Base-by-base conservation (phyloP, 176 grass and related monocot genomes). In the Hordeum vulgare region DNA sequence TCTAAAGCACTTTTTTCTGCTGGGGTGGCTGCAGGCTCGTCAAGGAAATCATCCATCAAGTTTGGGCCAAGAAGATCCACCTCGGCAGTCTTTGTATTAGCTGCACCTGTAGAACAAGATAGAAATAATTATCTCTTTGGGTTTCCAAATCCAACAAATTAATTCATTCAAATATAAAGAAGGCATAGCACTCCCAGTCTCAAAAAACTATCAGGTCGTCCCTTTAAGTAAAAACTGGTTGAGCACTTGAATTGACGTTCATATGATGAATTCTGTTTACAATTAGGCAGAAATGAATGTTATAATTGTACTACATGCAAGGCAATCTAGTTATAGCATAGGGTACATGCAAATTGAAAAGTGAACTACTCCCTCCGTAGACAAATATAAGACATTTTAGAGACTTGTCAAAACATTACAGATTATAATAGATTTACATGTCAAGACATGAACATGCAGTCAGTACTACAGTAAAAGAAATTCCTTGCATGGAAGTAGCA, bases 61-160 rank as follows among this genome's bases (percentile, higher is more conserved):
- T 92, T 97, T 85, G 90, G 88, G 64, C 86, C 92, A 93, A 97
- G 94, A 40, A 97, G 67, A 93, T 94, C 92, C 60, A 89, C 75
- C 54, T 94, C 83, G 14, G 17, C 82, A 49, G 84, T 27, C 33
- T 81, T 93, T 66, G 64, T 29, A 91, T 83, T 79, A 88, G 85
- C 51, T 93, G 84, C 51, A 25, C 84, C 92, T 97, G 68, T 35
- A 80, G 79, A 88, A 35, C 71, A 40, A 87, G 40, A 85, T 25
- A 54, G 20, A 84, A 79, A 37, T 29, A 33, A 41, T 67, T 61
- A 39, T 61, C 37, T 76, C n/a, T 27, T 83, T 76, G 27, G 69
- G 53, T 18, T 49, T 51, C 53, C 37, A 71, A 63, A 8, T 51
- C 53, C 28, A 71, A 71, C 17, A 58, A 10, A 45, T 36, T 53